Percentiles rank a stretch among this genome's conserved stretches.
phyloP scores from a whole-genome alignment of 441 rosid genomes.

The Pelargonium citronellum region DNA sequence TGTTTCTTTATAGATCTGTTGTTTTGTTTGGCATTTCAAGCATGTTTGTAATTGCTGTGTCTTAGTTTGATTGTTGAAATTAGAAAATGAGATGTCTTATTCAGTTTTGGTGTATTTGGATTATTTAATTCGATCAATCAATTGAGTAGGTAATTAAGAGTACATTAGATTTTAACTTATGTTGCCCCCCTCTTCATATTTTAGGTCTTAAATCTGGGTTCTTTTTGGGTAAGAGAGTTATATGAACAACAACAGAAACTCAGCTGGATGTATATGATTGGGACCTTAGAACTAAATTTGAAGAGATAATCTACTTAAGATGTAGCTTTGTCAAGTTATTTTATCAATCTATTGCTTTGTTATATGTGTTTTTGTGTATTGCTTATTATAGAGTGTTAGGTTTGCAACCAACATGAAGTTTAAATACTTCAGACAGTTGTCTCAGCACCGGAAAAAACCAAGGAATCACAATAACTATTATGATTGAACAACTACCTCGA shows the following conservation, averaged over 20 bases:
- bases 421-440: not conserved
- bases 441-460: not conserved
- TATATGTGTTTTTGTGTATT: not conserved
- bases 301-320: not conserved
- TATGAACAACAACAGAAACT: not conserved
- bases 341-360: not conserved
- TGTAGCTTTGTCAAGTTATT: constrained; percentile 5
- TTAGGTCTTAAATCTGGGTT: not conserved
- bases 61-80: not conserved
- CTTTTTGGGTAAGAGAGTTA: not conserved
- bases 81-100: not conserved
- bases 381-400: not conserved
- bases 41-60: not conserved
- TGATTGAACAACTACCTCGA: not conserved
- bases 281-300: not conserved
- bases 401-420: not conserved
- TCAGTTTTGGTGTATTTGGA: not conserved
- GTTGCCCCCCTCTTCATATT: not conserved
- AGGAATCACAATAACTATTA: not conserved
- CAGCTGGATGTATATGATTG: not conserved
- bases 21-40: not conserved
- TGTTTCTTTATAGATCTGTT: not conserved
- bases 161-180: not conserved
- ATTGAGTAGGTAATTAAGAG: not conserved
- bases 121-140: not conserved